A percentile compares a stretch with the other conserved stretches of the same genome.
Conservation (phyloP, 1,139 yeast species). For the Kodamaea derodonti region DNA sequence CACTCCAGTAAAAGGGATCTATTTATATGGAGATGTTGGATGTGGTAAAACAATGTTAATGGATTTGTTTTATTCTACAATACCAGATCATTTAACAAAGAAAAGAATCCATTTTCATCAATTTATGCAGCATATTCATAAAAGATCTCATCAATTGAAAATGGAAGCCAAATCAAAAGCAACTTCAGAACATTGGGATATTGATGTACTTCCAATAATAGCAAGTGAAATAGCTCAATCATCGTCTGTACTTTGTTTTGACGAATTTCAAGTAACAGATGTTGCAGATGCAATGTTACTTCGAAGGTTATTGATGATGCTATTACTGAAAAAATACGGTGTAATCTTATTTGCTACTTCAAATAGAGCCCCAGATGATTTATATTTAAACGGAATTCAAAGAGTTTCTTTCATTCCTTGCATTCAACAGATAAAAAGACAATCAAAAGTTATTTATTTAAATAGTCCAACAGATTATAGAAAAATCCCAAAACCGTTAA, state of each 20-base stretch:
- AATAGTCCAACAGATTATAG: conserved; percentile 94
- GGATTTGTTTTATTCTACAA: conserved; percentile 86
- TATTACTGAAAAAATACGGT: conserved; percentile 69
- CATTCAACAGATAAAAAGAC: conserved; percentile 69
- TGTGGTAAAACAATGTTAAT: conserved; percentile 98
- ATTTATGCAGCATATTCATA: conserved; percentile 92
- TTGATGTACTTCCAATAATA: conserved; percentile 79
- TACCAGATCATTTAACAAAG: conserved; percentile 74
- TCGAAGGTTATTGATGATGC: conserved; percentile 63
- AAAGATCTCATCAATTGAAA: conserved; percentile 76
- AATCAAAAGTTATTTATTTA: conserved; percentile 72
- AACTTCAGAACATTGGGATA: conserved; percentile 29
- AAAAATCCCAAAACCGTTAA: conserved; percentile 77
- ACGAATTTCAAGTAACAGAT: conserved; percentile 94
- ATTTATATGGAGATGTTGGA: conserved; percentile 95
- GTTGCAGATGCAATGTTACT: conserved; percentile 98
- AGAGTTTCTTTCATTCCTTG: conserved; percentile 89
- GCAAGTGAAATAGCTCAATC: conserved; percentile 79
- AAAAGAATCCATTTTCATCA: conserved; percentile 90
- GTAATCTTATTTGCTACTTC: conserved; percentile 89
- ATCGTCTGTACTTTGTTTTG: conserved; percentile 83
- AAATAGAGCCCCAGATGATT: conserved; percentile 90
- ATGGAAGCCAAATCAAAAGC: conserved; percentile 17
- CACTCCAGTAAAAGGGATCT: conserved; percentile 66
- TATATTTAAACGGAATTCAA: conserved; percentile 91